Base-by-base conservation (phyloP, 2,329 filamentous ascomycete species). In the Truncatella angustata region DNA sequence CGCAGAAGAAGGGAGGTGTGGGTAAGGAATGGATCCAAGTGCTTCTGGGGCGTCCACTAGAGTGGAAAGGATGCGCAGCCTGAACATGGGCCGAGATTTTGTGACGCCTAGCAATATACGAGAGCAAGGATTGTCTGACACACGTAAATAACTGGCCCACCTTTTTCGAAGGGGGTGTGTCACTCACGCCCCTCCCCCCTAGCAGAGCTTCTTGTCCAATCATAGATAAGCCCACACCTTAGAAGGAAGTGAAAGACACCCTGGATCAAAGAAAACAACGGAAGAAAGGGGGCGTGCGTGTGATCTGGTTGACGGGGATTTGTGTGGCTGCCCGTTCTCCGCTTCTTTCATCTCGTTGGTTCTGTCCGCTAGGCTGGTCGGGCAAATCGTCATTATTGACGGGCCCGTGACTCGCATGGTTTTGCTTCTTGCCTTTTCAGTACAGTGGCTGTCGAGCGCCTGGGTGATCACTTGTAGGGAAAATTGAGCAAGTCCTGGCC, bases 91-190 rank as follows among this genome's bases (percentile, higher is more conserved):
- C 43, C 43, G 49, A 54, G 49, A 54, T 54, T 63, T 54, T 35
- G 52, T 54, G 52, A 54, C 52, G 52, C 52, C 49, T 71, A 66
- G 72, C 70, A 76, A 77, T 75, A 76, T 76, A 74, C 74, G 72
- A 44, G 69, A 67, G 66, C 70, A 71, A 70, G 73, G 70, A 70
- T 72, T 66, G 70, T 75, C 74, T 77, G 73, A 78, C 75, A 75
- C 75, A 76, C 68, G 65, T 71, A 69, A 70, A 72, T 69, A 73
- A 71, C 67, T 72, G 70, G 68, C 53, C 58, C 59, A 61, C 57
- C 18, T 32, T 12, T 16, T n/a, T 45, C 24, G 43, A 28, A 50
- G 53, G 61, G 57, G 59, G 62, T 59, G 60, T 57, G 56, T 59
- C 57, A 60, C 51, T 59, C 23, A 34, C 30, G 24, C 21, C 30